Percentiles rank a stretch among this genome's conserved stretches.
Conservation (phyloP, 352 stramenopile genomes). For the Globisporangium alternatum region DNA sequence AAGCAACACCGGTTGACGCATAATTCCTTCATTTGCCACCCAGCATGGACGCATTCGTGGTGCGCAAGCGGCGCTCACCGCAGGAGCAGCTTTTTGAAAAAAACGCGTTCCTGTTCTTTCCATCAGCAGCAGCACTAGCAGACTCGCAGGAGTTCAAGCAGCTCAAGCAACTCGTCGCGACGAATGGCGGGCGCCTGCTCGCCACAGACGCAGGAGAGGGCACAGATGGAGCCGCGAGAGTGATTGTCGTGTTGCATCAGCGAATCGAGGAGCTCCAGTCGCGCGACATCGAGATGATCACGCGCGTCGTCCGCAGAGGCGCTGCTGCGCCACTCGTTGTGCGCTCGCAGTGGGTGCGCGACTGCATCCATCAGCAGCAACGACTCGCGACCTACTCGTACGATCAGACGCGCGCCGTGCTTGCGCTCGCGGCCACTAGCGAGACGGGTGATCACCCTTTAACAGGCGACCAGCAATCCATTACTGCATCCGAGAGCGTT, state of each 20-base stretch:
- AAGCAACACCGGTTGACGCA: neutral
- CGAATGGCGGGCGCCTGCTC: slow-evolving; percentile 35
- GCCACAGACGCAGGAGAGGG: neutral
- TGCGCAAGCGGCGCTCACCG: slow-evolving; percentile 23
- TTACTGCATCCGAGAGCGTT: neutral
- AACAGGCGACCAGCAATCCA: neutral
- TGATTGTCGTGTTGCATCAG: slow-evolving; percentile 25
- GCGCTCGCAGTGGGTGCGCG: slow-evolving; percentile 36
- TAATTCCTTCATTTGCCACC: neutral
- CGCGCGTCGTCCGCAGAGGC: slow-evolving; percentile 2
- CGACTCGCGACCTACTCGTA: slow-evolving; percentile 25
- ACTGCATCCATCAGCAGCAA: slow-evolving; percentile 34
- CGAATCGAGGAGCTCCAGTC: slow-evolving; percentile 8
- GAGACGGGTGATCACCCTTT: neutral
- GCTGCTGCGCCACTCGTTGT: slow-evolving; percentile 21
- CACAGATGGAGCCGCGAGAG: neutral
- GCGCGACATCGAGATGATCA: slow-evolving; percentile 19
- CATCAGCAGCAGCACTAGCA: slow-evolving; percentile 1
- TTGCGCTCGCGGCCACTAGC: neutral
- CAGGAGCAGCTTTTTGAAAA: slow-evolving; percentile 31
- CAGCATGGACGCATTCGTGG: slow-evolving; percentile 62
- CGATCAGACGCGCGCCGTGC: slow-evolving; percentile 12
- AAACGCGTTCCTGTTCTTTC: slow-evolving; percentile 30
- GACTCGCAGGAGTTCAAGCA: slow-evolving; percentile 5
- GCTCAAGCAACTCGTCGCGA: slow-evolving; percentile 21